These are phyloP conservation scores for Saccharomycopsis fibuligera DNA, from an alignment of 805 yeast species.

Conservation along the genomic window DNA sequence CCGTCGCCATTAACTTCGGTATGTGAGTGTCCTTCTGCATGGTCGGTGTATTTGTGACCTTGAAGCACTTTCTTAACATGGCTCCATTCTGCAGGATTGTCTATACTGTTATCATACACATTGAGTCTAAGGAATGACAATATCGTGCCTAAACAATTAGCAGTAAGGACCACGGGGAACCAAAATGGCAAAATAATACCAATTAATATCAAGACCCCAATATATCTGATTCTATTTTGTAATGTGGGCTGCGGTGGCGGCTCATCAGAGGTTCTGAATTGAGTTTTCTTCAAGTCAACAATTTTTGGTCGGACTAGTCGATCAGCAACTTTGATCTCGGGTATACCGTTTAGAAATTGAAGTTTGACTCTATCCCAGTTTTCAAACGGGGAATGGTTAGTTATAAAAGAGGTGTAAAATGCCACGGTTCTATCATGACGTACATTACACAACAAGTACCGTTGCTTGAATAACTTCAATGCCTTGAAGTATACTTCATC, in stretches of 20 bases:
- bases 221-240: constrained; percentile 24
- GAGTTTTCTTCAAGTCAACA: constrained; percentile 41
- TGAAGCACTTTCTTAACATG: neutral
- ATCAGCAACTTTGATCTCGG: constrained; percentile 32
- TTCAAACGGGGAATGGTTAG: constrained; percentile 69
- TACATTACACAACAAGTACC: constrained; percentile 64
- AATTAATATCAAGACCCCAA: constrained; percentile 24
- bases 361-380: constrained; percentile 43
- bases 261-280: constrained; percentile 14
- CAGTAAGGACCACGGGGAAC: constrained; percentile 40
- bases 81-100: constrained; percentile 16
- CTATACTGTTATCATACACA: constrained; percentile 25
- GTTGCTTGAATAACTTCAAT: constrained; percentile 47
- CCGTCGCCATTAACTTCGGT: constrained; percentile 2
- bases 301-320: constrained; percentile 39
- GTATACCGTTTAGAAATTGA: constrained; percentile 38
- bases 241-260: constrained; percentile 15
- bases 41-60: neutral
- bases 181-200: constrained; percentile 38
- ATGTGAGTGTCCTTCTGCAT: neutral
- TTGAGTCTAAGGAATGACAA: constrained; percentile 11
- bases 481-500: constrained; percentile 46
- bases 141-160: constrained; percentile 14
- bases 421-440: constrained; percentile 83
- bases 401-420: constrained; percentile 75